These are phyloP conservation scores for Mrakia blollopis DNA, from an alignment of 768 basidiomycete species.

Conservation along the genomic window DNA sequence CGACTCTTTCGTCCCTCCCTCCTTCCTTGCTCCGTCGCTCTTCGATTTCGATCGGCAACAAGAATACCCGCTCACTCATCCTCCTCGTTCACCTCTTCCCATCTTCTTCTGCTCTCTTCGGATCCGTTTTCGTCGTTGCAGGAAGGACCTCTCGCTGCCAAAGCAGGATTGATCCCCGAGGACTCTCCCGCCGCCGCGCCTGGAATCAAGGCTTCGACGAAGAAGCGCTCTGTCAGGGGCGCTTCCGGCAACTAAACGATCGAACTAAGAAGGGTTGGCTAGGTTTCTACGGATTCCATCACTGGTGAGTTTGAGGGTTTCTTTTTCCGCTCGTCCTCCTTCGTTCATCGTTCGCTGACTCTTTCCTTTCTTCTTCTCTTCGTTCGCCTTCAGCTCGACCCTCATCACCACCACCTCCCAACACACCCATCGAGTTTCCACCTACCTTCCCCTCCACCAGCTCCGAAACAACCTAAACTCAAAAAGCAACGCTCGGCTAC, in stretches of 20 bases:
- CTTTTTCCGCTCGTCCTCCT: too few species aligned
- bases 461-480: too few species aligned
- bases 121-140: background rate
- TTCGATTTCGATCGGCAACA: background rate
- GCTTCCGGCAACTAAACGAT: background rate
- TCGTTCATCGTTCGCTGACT: too few species aligned
- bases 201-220: slow-evolving; percentile 7
- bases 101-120: background rate
- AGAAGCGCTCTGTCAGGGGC: slow-evolving; percentile 5
- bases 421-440: too few species aligned
- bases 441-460: too few species aligned
- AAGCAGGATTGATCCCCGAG: slow-evolving; percentile 13
- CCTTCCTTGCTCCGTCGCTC: background rate
- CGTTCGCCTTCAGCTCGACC: too few species aligned
- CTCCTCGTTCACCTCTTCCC: background rate
- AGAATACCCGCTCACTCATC: background rate
- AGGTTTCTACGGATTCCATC: too few species aligned
- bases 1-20: background rate
- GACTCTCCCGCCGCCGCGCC: slow-evolving; percentile 4
- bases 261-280: background rate
- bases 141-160: slow-evolving; percentile 24
- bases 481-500: too few species aligned
- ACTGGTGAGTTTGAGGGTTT: too few species aligned
- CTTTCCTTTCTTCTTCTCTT: too few species aligned
- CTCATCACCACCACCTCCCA: too few species aligned